Base-by-base conservation (phyloP, 2,329 filamentous ascomycete species). In the Paecilomyces variotii region DNA sequence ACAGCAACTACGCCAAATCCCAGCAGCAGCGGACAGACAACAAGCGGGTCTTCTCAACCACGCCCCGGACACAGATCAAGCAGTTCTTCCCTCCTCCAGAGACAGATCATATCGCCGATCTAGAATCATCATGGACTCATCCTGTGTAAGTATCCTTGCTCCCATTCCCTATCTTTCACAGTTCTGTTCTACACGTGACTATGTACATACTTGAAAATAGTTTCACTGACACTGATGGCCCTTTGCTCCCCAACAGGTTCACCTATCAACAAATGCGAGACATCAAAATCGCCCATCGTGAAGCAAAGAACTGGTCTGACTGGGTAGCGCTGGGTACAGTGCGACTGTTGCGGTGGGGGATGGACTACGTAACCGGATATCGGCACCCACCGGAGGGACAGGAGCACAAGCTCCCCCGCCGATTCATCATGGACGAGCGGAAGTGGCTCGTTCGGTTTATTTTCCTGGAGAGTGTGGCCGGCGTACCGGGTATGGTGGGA, bases 401-500 rank as follows among this genome's bases (percentile, higher is more conserved):
- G 56, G 66, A 65, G 60, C 65, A 59, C 55, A 61, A 30, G 71
- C 69, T 60, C 83, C 86, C 83, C 0, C 83, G 79, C 76, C 87
- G 71, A 68, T 96, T 84, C 67, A 72, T 73, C 34, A 90, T 90
- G 80, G 94, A 85, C 0, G 92, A 96, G 72, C 80, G 87, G 4
- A 94, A 97, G 77, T 99, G 94, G 87, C 81, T 97, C 66, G 84
- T 89, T 54, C 84, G 93, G 5, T 93, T 96, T 70, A 84, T 99
- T 65, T 99, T 99, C 74, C 82, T 99, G 34, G 94, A 99, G 74
- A 92, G 88, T 54, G 90, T 99, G 45, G 94, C 94, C 11, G 94
- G 91, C 34, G 94, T 97, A 0, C 94, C 94, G 0, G 94, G 94
- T 6, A 97, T 97, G 91, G 93, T 97, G 0, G 94, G 88, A 0